Base-by-base conservation (phyloP, 331 rosid species). In the Cydonia oblonga region DNA sequence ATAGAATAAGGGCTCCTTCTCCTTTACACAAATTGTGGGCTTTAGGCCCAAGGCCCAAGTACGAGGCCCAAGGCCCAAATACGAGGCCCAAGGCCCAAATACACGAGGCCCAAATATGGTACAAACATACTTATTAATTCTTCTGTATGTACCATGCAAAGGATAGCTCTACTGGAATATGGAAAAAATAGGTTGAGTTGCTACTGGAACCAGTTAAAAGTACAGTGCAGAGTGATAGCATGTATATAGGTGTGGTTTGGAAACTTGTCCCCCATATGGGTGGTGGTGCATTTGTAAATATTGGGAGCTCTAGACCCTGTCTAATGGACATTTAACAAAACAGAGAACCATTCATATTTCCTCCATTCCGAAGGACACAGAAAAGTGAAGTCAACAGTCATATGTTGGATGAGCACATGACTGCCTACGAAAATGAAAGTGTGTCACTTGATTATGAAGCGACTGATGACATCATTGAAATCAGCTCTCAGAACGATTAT, bases 221-320 rank as follows among this genome's bases (percentile, higher is more conserved):
- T 67, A 85, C 88, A 74, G 98, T 89, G 83, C 97, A 93, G 81
- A 89, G 96, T 83, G 96, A 89, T 78, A 91, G 97, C 52, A 89
- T 89, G 66, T 93, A 93, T 81, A 80, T 93, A 68, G 98, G 96
- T 74, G 87, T 81, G 64, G 83, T 93, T 76, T 85, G 90, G 42
- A 89, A 91, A 79, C 92, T 89, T 80, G 93, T 89, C 77, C 98
- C 98, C 29, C 92, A 88, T 78, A 89, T 93, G 98, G 96, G 96
- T 8, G 97, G 96, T 46, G 98, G n/a, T n/a, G n/a, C 98, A 66
- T 88, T 93, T 86, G 96, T 93, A 65, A 84, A 80, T 81, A 91
- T 93, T 80, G 96, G 96, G 77, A 76, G 72, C 76, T 81, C 91
- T 72, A 88, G 96, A 88, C 88, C 89, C 38, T 84, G 92, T 73